Conservation (phyloP, 176 grass and related monocot genomes). For the Phoenix dactylifera region DNA sequence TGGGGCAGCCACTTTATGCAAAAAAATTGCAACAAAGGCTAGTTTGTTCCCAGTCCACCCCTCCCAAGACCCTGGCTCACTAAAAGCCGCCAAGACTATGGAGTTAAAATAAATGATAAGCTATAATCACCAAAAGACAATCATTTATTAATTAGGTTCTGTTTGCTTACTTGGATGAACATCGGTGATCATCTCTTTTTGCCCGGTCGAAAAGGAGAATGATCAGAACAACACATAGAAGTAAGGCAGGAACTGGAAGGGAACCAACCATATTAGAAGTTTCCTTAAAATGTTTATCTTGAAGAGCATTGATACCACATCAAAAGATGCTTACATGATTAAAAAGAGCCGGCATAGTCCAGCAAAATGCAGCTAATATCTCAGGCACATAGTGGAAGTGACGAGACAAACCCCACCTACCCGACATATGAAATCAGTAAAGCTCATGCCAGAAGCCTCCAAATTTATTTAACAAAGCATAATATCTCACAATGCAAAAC, state of each 20-base stretch:
- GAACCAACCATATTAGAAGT: conserved; percentile 6
- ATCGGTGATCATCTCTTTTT: conserved; percentile 95
- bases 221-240: conserved; percentile 85
- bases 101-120: background rate
- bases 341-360: conserved; percentile 83
- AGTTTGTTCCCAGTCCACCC: no score
- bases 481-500: no score
- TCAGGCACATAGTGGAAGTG: conserved; percentile 98
- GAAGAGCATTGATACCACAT: background rate
- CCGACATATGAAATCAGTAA: conserved; percentile 12
- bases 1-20: no score
- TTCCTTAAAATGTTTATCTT: background rate
- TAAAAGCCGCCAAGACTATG: no score
- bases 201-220: conserved; percentile 93
- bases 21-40: no score
- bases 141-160: background rate
- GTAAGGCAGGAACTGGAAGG: conserved; percentile 72
- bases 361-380: conserved; percentile 87
- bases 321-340: conserved; percentile 48
- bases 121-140: background rate
- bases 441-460: background rate
- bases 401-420: conserved; percentile 91
- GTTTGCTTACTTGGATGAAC: conserved; percentile 80
- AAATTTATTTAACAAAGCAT: no score
- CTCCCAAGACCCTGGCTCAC: no score